Evolutionary conservation across 73 alveolate genomes (phyloP).

Genomic region (Paramecium caudatum): DNA sequence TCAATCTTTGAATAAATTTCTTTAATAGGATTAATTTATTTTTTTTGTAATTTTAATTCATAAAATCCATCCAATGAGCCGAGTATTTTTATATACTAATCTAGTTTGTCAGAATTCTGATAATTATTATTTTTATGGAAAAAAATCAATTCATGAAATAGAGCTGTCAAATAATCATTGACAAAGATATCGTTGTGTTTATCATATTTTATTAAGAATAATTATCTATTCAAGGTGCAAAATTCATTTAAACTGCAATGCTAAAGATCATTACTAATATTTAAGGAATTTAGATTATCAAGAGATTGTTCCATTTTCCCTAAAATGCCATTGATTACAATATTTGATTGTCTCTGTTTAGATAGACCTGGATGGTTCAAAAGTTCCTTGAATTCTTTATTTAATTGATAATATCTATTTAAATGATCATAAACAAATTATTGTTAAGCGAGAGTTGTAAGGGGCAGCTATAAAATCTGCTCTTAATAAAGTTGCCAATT

Average conservation of each 20-base stretch:
- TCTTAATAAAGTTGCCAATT: background rate
- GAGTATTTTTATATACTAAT: background rate
- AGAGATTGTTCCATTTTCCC: background rate
- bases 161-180: background rate
- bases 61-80: conserved; percentile 8
- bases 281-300: background rate
- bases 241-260: conserved; percentile 19
- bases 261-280: background rate
- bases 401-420: background rate
- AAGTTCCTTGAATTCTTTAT: background rate
- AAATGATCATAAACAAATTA: conserved; percentile 32
- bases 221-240: background rate
- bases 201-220: background rate
- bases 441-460: background rate
- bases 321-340: background rate
- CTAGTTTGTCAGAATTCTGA: background rate
- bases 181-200: background rate
- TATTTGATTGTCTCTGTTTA: background rate
- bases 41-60: background rate
- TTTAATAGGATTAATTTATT: conserved; percentile 12
- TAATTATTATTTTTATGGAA: background rate
- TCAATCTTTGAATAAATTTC: background rate
- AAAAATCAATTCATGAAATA: background rate
- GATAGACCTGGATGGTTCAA: background rate
- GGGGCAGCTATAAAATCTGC: background rate